Evolutionary conservation across 805 yeast species (phyloP), one percentile per base, ranked within the genome.

Genomic region (Pichia gijzeniarum): DNA sequence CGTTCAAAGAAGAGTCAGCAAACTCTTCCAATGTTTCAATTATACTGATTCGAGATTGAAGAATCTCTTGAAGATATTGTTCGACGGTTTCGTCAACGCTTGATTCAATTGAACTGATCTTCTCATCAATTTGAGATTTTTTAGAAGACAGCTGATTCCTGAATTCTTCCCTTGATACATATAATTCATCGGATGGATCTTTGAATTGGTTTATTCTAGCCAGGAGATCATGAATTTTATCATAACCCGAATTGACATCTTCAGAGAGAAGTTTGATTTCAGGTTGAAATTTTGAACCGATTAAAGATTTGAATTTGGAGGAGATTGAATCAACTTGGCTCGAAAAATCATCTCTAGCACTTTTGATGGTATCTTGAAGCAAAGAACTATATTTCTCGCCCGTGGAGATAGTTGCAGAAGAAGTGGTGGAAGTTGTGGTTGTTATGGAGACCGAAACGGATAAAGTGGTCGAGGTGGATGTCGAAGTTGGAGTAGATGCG

Each of bases 21-120:
- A 84, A 85, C 49, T 84, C 84, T 60, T 84, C 90, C 58, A 80
- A 73, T 0, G 81, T 72, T 51, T 85, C 90, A 43, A 83, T 70
- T 32, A 81, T 72, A 18, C 66, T 59, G 18, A 65, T 58, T 55
- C 76, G 71, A 30, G 69, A 38, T 5, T 45, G 44, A 12, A 56
- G 46, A 18, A 66, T 48, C 21, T 54, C 62, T 3, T 61, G 54
- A 35, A 72, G 66, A 20, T 69, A 63, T 4, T 54, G 55, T 19
- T 60, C 52, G 35, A 69, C 61, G 12, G 61, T 52, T 6, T 56
- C 45, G 12, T 56, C 52, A 41, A 73, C 55, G 20, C 62, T 56
- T 2, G 49, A 51, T 17, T 66, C 63, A 34, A 74, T 60, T 1
- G 48, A 47, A 17, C 63, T 64, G 0, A 72, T 65, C 19, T 57